Conservation (phyloP, 192 early-diverging fungal species). For the Coemansia erecta region DNA sequence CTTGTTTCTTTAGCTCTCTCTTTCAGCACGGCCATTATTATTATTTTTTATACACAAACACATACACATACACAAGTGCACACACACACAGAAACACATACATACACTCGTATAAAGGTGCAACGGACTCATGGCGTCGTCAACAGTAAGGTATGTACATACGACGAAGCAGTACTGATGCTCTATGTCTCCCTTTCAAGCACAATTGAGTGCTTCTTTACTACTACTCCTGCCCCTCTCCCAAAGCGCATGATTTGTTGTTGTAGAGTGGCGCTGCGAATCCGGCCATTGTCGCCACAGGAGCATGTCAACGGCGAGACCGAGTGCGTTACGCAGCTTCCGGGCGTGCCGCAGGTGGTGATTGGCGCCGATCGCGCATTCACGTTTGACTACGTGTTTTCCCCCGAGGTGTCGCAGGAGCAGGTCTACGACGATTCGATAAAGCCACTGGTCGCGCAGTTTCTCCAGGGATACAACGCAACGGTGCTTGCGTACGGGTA, state of each 20-base stretch:
- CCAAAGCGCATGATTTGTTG: too few relatives aligned
- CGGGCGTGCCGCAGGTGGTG: slow-evolving; percentile 50
- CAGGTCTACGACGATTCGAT: slow-evolving; percentile 62
- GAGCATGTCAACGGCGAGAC: slow-evolving; percentile 43
- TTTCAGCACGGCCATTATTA: too few relatives aligned
- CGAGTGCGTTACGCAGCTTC: slow-evolving; percentile 51
- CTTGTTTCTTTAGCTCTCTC: too few relatives aligned
- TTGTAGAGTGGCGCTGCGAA: slow-evolving; percentile 49
- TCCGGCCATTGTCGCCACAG: slow-evolving; percentile 46
- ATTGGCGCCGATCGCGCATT: slow-evolving; percentile 56
- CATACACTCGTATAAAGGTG: too few relatives aligned
- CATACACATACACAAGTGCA: slow-evolving; percentile 3
- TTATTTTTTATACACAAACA: too few relatives aligned
- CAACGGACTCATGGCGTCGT: slow-evolving; percentile 22
- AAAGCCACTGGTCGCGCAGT: slow-evolving; percentile 54
- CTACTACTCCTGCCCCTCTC: too few relatives aligned
- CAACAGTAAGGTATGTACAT: slow-evolving; percentile 38
- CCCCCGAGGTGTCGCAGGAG: slow-evolving; percentile 61
- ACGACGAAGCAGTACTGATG: too few relatives aligned
- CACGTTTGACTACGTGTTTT: slow-evolving; percentile 76
- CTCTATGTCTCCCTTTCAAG: too few relatives aligned
- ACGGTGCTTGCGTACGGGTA: slow-evolving; percentile 93
- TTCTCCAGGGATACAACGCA: slow-evolving; percentile 87
- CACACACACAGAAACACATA: not conserved
- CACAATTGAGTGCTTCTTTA: too few relatives aligned